These are phyloP conservation scores for Trichoderma polysporum DNA, from an alignment of 2,329 filamentous ascomycete genomes.

Conservation along the genomic window DNA sequence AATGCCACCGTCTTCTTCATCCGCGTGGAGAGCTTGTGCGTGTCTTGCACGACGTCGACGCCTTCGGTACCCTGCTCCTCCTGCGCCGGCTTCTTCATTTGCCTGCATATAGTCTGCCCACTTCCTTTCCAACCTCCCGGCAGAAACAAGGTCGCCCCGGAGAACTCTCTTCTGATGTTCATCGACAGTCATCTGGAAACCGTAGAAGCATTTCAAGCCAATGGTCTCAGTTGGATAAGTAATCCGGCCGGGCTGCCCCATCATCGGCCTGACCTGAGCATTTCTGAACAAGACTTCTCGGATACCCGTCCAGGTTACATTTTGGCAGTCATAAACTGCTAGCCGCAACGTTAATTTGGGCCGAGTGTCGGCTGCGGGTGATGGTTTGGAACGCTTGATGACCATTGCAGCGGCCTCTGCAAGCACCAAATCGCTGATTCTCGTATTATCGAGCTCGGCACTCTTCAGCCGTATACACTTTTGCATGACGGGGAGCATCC, in stretches of 20 bases:
- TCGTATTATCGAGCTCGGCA: conserved; percentile 90
- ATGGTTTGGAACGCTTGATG: conserved; percentile 56
- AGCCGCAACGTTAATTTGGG: conserved; percentile 68
- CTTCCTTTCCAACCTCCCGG: conserved; percentile 78
- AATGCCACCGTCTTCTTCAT: conserved; percentile 71
- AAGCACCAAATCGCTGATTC: conserved; percentile 81
- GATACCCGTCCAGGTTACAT: conserved; percentile 89
- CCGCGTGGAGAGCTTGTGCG: conserved; percentile 74
- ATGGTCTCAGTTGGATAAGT: conserved; percentile 78
- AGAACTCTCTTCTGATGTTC: conserved; percentile 88
- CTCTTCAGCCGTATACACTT: conserved; percentile 67
- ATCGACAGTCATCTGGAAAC: conserved; percentile 91
- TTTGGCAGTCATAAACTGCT: conserved; percentile 86
- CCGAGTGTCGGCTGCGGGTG: conserved; percentile 38
- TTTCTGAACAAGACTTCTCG: conserved; percentile 85
- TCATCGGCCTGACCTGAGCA: conserved; percentile 63
- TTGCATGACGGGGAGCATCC: conserved; percentile 80
- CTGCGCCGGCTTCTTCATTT: conserved; percentile 75
- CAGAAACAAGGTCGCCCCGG: conserved; percentile 70
- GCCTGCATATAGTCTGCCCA: conserved; percentile 96
- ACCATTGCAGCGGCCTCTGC: conserved; percentile 83
- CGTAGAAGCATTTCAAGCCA: conserved; percentile 88
- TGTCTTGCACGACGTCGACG: conserved; percentile 76
- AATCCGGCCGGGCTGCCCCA: conserved; percentile 38
- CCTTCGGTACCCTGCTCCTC: conserved; percentile 64